Percentiles rank a stretch among this genome's conserved stretches.
Conservation (phyloP, 2,329 filamentous ascomycete genomes). For the Raffaelea albimanens region DNA sequence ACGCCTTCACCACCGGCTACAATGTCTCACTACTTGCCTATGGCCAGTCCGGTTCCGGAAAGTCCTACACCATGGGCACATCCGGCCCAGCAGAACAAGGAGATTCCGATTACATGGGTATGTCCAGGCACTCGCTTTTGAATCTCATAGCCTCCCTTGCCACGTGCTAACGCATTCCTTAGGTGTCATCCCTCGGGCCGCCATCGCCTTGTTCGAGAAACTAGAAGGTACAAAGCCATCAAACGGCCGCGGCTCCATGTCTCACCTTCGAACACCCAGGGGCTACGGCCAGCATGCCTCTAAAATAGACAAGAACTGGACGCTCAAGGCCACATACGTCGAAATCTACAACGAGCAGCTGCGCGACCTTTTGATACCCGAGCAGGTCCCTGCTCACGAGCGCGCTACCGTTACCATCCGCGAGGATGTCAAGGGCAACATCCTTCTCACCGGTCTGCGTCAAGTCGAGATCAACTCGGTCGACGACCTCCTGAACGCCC, state of each 20-base stretch:
- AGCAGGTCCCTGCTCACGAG: slow-evolving; percentile 59
- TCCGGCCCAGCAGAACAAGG: slow-evolving; percentile 73
- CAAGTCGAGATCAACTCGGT: slow-evolving; percentile 85
- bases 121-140: slow-evolving; percentile 21
- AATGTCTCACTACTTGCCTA: slow-evolving; percentile 97
- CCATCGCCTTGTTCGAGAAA: slow-evolving; percentile 77
- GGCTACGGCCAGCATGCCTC: slow-evolving; percentile 57
- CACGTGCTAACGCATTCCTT: neutral
- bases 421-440: slow-evolving; percentile 90
- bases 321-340: slow-evolving; percentile 87
- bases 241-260: slow-evolving; percentile 55
- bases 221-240: slow-evolving; percentile 49
- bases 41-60: slow-evolving; percentile 93
- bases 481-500: slow-evolving; percentile 78
- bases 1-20: slow-evolving; percentile 88
- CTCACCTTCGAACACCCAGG: slow-evolving; percentile 69
- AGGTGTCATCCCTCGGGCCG: slow-evolving; percentile 95
- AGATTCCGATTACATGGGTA: slow-evolving; percentile 68
- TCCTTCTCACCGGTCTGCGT: slow-evolving; percentile 80
- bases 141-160: neutral
- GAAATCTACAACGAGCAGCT: slow-evolving; percentile 98
- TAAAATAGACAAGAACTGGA: slow-evolving; percentile 69
- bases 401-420: slow-evolving; percentile 78
- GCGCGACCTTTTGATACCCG: slow-evolving; percentile 77
- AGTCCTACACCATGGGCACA: slow-evolving; percentile 98